Base-by-base conservation (phyloP, 1,284 basidiomycete genomes). In the Apiotrichum sp. region DNA sequence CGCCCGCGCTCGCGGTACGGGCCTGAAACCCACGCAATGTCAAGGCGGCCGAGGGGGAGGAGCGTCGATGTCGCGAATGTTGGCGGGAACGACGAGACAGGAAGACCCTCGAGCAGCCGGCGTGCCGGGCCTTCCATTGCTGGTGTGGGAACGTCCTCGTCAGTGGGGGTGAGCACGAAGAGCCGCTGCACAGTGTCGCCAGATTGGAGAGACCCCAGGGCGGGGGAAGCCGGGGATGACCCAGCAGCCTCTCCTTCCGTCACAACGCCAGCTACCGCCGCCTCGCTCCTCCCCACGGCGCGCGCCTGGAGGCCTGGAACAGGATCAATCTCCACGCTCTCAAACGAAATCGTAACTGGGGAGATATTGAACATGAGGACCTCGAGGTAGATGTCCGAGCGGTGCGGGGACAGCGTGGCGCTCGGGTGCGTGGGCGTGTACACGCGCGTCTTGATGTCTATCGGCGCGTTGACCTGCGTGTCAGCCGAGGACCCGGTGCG, bases 371-470 rank as follows among this genome's bases (percentile, higher is more conserved):
- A 89, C 35, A 92, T 85, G 65, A 92, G 87, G 0, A 92, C 83
- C 71, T 93, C 90, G 16, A 93, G 82, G 69, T 90, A 91, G 29
- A 91, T 80, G 60, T 89, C 88, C 49, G 87, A 84, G 43, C 88
- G 80, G 64, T 88, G 84, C 3, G 66, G 49, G 3, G 80, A 74
- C 11, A 89, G 76, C 4, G 84, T 61, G 1, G 88, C 85, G 31
- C 86, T 83, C 1, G 89, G 85, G 1, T 87, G 85, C 47, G 81
- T 83, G 0, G 87, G 82, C 1, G 78, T 70, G 68, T 93, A 87
- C 0, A 92, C 88, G 72, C 91, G 90, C 9, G 89, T 92, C 76
- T 92, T 92, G 59, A 93, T 90, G 1, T 88, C 88, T 6, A 93
- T 77, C 1, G 89, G 90, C 63, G 92, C 90, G 10, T 85, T 87